A percentile compares a stretch with the other conserved stretches of the same genome.
Conservation (phyloP, 345 rosid genomes). For the Rhodomyrtus tomentosa region DNA sequence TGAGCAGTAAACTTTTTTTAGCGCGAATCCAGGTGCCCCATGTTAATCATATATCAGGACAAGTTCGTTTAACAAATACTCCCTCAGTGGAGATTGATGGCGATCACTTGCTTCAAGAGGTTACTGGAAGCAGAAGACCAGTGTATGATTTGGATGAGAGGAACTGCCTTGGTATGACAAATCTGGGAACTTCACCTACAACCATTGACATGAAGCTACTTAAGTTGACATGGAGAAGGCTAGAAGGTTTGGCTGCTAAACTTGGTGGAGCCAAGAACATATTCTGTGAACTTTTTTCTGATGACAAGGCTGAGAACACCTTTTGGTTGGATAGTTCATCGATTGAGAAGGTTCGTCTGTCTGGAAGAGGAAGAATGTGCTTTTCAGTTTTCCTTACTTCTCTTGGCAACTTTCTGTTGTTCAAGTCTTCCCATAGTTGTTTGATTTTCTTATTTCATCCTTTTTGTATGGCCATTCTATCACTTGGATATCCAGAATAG, state of each 20-base stretch:
- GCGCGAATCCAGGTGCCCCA: constrained; percentile 65
- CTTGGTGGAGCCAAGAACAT: constrained; percentile 77
- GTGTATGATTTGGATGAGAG: constrained; percentile 11
- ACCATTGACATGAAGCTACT: constrained; percentile 22
- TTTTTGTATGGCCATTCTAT: neutral
- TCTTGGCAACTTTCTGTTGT: neutral
- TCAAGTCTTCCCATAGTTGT: neutral
- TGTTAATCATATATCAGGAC: constrained; percentile 27
- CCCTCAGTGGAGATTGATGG: constrained; percentile 14
- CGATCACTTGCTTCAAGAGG: constrained; percentile 12
- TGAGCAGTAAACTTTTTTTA: constrained; percentile 62
- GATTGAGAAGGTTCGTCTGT: constrained; percentile 56
- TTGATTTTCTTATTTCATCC: neutral
- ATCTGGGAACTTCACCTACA: constrained; percentile 18
- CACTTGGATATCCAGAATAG: neutral
- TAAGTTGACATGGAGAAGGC: constrained; percentile 74
- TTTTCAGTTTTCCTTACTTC: neutral
- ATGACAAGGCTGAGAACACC: constrained; percentile 41
- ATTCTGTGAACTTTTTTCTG: constrained; percentile 53
- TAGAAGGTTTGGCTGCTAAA: constrained; percentile 38
- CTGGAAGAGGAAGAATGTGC: neutral
- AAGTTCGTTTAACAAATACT: constrained; percentile 22
- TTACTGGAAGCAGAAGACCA: constrained; percentile 11
- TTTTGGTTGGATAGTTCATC: constrained; percentile 99
- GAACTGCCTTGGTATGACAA: constrained; percentile 13